Evolutionary conservation across 1,284 basidiomycete genomes (phyloP), one percentile per base, ranked within the genome.

Genomic region (Schizophyllum amplum): DNA sequence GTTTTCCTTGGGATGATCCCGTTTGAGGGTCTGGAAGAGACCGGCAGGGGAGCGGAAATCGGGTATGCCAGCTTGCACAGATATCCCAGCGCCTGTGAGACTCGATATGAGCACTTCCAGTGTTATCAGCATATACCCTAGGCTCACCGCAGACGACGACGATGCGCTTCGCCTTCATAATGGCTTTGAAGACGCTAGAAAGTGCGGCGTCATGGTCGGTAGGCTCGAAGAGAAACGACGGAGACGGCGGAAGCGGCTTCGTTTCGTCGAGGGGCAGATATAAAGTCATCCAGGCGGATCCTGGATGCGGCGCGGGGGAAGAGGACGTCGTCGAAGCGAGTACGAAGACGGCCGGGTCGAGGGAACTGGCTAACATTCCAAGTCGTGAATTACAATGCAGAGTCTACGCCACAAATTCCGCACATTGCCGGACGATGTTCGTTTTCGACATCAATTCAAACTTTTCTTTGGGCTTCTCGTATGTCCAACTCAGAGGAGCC

Each of bases 21-120:
- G 81, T 70, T 90, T 93, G 62, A 87, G 71, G 51, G 81, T 80
- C 63, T 86, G 83, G 69, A 96, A 96, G 23, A 97, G 75, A 22
- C 94, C 94, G 49, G 84, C 82, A 4, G 87, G 72, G 1, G 90
- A 94, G 62, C 94, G 78, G 70, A 98, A 98, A 73, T 97, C 94
- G 26, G 94, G 94, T 51, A 98, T 97, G 52, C 91, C 88, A 55
- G 92, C 91, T 47, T 86, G 82, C 1, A 94, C 93, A 53, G 92
- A 94, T 60, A 97, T 92, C 26, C 94, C 94, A 54, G 94, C 94
- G 60, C 93, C 93, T 92, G 59, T 25, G 42, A n/a, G 42, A 50
- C 22, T 20, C n/a, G 25, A 27, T 17, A 24, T 20, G 17, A 57
- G 11, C 25, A 56, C 25, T 59, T 51, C 20, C 56, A 57, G 59